Evolutionary conservation across 768 basidiomycete genomes (phyloP).

Genomic region (Trametes sanguinea): DNA sequence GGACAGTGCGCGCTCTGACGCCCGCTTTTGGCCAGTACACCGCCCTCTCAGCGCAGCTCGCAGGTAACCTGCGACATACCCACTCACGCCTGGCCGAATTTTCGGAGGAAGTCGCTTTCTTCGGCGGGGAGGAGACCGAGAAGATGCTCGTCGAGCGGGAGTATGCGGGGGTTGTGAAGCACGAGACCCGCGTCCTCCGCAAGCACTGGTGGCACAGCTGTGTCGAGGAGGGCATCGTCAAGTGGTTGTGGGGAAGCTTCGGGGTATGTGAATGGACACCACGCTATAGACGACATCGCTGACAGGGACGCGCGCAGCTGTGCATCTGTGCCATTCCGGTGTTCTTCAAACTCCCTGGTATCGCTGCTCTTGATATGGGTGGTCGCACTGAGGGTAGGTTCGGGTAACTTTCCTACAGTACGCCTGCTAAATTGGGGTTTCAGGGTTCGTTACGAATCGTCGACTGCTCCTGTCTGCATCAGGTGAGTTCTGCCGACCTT

Average conservation of each 20-base stretch:
- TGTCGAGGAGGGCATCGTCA: conserved; percentile 93
- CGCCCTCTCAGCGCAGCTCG: conserved; percentile 82
- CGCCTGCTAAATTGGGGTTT: neutral
- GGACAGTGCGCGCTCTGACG: conserved; percentile 79
- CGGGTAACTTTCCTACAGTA: too few relatives aligned
- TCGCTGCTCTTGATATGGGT: conserved; percentile 69
- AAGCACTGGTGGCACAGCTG: conserved; percentile 90
- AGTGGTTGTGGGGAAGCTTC: conserved; percentile 96
- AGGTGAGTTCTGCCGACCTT: conserved; percentile 41
- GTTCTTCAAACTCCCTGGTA: conserved; percentile 84
- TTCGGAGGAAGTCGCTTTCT: conserved; percentile 86
- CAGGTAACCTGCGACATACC: conserved; percentile 87
- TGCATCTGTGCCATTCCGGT: conserved; percentile 92
- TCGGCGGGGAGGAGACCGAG: conserved; percentile 86
- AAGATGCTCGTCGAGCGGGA: conserved; percentile 89
- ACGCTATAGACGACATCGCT: neutral
- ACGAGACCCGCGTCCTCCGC: conserved; percentile 78
- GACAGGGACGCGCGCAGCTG: conserved; percentile 44
- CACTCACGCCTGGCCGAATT: conserved; percentile 91
- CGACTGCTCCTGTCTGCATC: conserved; percentile 86
- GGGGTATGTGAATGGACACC: conserved; percentile 55
- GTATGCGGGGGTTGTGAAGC: conserved; percentile 81
- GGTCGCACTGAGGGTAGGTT: conserved; percentile 80
- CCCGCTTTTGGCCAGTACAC: conserved; percentile 93
- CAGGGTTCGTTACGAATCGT: conserved; percentile 97